Evolutionary conservation across 129 eudicot genomes (phyloP).

Genomic region (Helichrysum umbraculigerum): DNA sequence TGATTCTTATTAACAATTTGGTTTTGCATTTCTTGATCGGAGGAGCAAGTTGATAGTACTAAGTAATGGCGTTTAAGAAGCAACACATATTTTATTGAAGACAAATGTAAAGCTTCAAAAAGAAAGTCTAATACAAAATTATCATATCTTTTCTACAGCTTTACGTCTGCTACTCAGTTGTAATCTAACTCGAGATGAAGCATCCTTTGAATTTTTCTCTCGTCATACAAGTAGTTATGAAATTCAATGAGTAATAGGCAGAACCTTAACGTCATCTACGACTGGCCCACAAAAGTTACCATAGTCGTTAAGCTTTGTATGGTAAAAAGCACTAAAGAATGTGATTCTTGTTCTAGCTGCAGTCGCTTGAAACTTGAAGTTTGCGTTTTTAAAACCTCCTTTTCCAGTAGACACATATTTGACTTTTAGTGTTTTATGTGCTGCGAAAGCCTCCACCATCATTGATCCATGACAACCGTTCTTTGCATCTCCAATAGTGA

Average conservation of each 20-base stretch:
- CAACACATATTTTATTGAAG: neutral
- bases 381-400: slow-evolving; percentile 46
- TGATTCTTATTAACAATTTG: neutral
- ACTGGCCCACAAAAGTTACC: slow-evolving; percentile 73
- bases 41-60: slow-evolving; percentile 3
- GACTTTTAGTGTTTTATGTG: slow-evolving; percentile 38
- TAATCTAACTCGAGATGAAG: neutral
- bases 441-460: slow-evolving; percentile 73
- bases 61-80: neutral
- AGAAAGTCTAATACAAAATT: no score
- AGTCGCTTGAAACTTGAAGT: slow-evolving; percentile 47
- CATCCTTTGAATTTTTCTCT: neutral
- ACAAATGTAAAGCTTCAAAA: no score
- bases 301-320: slow-evolving; percentile 54
- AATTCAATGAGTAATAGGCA: slow-evolving; percentile 28
- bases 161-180: no score
- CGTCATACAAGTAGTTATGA: neutral
- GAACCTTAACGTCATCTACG: slow-evolving; percentile 66
- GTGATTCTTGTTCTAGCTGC: slow-evolving; percentile 55
- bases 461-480: slow-evolving; percentile 67
- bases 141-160: no score
- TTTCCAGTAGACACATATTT: slow-evolving; percentile 41
- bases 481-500: slow-evolving; percentile 68
- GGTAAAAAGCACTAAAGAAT: slow-evolving; percentile 64
- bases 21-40: slow-evolving; percentile 10